Base-by-base conservation (phyloP, 495 filamentous ascomycete genomes). In the Geoglossum glabrum region DNA sequence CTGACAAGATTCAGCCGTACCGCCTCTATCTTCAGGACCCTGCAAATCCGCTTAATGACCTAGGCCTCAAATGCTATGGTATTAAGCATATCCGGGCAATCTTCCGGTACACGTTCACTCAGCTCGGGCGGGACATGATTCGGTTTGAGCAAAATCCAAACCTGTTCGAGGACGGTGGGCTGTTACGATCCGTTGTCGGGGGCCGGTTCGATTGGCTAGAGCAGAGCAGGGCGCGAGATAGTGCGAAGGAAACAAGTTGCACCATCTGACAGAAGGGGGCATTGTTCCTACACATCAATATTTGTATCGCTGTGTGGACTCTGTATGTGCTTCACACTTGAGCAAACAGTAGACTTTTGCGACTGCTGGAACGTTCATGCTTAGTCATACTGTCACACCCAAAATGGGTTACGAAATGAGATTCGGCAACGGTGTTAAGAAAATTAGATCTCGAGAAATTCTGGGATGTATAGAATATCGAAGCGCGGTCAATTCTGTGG, bases 1-100 rank as follows among this genome's bases (percentile, higher is more conserved):
- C 34, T 15, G 45, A 68, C 15, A 46, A 62, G 1, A 30, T 47
- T 17, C 64, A 66, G 43, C 70, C 66, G 7, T 75, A 69, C 60
- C 61, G 72, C 13, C 61, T 84, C 25, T 80, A 74, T 61, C 65
- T 84, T 5, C 79, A 82, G 62, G 79, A 84, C 58, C 81, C 81
- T 0, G 75, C 76, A 2, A 71, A 81, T 58, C 70, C 70, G 31
- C 67, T 70, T 61, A 78, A 78, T 57, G 77, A 84, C 61, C 66
- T 82, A 0, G 81, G 80, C 23, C 54, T 59, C 40, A 70, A 67
- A 55, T 59, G 57, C 2, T 63, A 70, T 50, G 65, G 62, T 46
- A 72, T 76, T 60, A 73, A 74, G 58, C 68, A 74, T 56, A 57
- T 76, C 25, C 65, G 67, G 55, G 55, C 25, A 19, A 74, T 63